Percentiles rank a stretch among this genome's conserved stretches.
phyloP scores from a whole-genome alignment of 2,329 filamentous ascomycete genomes.

The Phialophora verrucosa region DNA sequence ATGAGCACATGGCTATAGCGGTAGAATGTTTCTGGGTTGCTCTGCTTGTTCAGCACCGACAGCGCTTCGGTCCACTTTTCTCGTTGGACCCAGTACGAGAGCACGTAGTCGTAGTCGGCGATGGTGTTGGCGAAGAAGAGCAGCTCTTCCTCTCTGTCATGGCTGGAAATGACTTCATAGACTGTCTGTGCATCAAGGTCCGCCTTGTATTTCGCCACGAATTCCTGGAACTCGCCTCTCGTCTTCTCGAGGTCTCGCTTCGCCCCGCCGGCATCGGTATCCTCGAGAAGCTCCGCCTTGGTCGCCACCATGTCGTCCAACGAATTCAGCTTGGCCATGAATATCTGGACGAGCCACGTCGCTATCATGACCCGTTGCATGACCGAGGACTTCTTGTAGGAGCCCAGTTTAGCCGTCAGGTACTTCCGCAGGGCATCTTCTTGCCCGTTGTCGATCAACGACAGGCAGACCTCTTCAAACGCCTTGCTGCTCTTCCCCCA shows the following conservation, averaged over 20 bases:
- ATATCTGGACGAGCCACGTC: constrained; percentile 92
- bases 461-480: constrained; percentile 92
- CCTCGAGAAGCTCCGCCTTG: constrained; percentile 78
- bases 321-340: constrained; percentile 95
- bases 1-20: constrained; percentile 97
- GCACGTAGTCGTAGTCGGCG: constrained; percentile 91
- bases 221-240: constrained; percentile 83
- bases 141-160: constrained; percentile 90
- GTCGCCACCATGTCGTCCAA: constrained; percentile 94
- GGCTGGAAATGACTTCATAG: constrained; percentile 94
- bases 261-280: constrained; percentile 71
- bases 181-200: constrained; percentile 90
- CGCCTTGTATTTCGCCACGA: constrained; percentile 79
- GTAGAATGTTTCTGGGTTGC: constrained; percentile 90
- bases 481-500: constrained; percentile 96
- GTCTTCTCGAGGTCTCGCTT: constrained; percentile 73
- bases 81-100: constrained; percentile 96
- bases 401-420: constrained; percentile 79
- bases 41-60: constrained; percentile 89
- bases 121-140: constrained; percentile 87
- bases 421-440: constrained; percentile 91
- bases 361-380: constrained; percentile 98
- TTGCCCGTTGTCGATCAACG: constrained; percentile 87
- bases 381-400: constrained; percentile 77
- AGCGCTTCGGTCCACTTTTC: constrained; percentile 90